Evolutionary conservation across 2,329 filamentous ascomycete species (phyloP).

Genomic region (Beauveria sp.): DNA sequence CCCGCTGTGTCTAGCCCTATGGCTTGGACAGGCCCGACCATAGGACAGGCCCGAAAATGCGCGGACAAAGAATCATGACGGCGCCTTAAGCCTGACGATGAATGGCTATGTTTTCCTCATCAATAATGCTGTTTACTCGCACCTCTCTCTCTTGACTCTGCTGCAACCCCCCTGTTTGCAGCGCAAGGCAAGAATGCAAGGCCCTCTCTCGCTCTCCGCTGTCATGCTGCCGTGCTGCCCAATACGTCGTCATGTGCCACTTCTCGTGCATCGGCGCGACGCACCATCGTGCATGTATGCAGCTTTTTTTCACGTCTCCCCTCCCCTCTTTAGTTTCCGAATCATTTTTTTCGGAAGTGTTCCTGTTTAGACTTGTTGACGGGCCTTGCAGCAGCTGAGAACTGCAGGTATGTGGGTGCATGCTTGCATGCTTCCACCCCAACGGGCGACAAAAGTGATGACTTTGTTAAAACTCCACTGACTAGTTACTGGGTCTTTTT

Average conservation of each 20-base stretch:
- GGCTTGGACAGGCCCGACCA: no score
- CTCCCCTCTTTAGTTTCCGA: neutral
- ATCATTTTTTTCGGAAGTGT: neutral
- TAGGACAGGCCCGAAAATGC: no score
- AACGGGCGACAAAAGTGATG: neutral
- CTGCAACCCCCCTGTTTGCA: neutral
- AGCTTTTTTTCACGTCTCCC: neutral
- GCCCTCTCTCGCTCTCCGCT: neutral
- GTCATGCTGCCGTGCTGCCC: neutral
- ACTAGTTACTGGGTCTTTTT: no score
- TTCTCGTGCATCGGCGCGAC: neutral
- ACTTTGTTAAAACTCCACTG: neutral
- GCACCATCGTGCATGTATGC: neutral
- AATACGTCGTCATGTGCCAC: slow-evolving; percentile 3
- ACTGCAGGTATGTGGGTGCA: neutral
- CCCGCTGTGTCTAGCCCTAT: no score
- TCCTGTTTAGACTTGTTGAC: neutral
- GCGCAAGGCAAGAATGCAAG: neutral
- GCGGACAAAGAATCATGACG: no score
- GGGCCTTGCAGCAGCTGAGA: neutral
- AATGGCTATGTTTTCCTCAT: no score
- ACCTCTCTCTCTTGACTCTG: neutral
- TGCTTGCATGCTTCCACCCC: neutral
- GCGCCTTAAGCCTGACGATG: no score
- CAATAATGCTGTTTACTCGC: neutral